A percentile compares a stretch with the other conserved stretches of the same genome.
Conservation (phyloP, 2,329 filamentous ascomycete species). For the Fusarium hostae region DNA sequence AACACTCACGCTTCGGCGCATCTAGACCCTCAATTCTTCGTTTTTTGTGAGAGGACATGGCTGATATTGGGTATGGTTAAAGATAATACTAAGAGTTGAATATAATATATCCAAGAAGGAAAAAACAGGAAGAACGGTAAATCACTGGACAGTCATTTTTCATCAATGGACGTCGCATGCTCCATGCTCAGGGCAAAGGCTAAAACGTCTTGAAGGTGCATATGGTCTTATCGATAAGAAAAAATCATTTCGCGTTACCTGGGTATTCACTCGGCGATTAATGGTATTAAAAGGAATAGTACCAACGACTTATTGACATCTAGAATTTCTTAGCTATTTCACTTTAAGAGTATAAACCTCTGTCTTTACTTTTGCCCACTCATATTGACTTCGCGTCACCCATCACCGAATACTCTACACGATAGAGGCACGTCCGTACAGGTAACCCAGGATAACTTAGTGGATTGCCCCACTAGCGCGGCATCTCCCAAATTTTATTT, state of each 20-base stretch:
- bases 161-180: background rate
- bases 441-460: background rate
- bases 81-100: background rate
- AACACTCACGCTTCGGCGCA: conserved; percentile 46
- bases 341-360: background rate
- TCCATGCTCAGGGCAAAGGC: background rate
- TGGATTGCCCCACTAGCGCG: conserved; percentile 36
- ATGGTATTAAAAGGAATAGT: background rate
- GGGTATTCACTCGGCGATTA: background rate
- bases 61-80: background rate
- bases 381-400: background rate
- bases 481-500: conserved; percentile 45
- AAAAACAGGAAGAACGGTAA: background rate
- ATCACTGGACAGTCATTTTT: background rate
- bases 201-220: background rate
- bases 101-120: background rate
- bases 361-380: background rate
- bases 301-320: background rate
- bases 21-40: conserved; percentile 49
- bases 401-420: conserved; percentile 26
- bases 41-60: conserved; percentile 49
- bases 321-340: background rate
- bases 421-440: conserved; percentile 24
- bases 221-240: conserved; percentile 33
- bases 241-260: conserved; percentile 12